Percentiles rank a stretch among this genome's conserved stretches.
These are phyloP conservation scores for Phanerochaete carnosa DNA, from an alignment of 768 basidiomycete species.

Conservation along the genomic window DNA sequence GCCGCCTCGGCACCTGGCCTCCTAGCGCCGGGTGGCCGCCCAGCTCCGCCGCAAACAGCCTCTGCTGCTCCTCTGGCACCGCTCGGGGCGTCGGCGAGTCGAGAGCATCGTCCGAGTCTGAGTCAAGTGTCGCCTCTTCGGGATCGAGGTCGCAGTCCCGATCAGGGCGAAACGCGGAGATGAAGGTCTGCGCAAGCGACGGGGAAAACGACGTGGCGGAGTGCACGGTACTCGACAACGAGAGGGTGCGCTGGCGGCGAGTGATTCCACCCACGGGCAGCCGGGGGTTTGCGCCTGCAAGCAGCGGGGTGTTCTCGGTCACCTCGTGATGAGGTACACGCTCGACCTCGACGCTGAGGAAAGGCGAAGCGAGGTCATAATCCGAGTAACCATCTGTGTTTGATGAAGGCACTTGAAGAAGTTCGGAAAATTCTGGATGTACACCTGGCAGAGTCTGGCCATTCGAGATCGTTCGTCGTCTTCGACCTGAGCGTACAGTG, in stretches of 20 bases:
- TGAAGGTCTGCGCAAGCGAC: constrained; percentile 64
- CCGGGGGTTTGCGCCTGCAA: constrained; percentile 23
- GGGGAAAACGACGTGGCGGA: constrained; percentile 51
- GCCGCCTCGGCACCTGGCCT: constrained; percentile 8
- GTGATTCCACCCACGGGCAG: constrained; percentile 15
- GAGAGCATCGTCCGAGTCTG: constrained; percentile 16
- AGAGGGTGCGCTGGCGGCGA: constrained; percentile 50
- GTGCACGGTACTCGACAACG: constrained; percentile 49
- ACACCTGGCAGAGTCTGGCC: not conserved
- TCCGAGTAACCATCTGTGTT: constrained; percentile 34
- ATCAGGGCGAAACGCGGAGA: constrained; percentile 64
- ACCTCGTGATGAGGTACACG: constrained; percentile 14
- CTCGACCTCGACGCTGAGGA: constrained; percentile 11
- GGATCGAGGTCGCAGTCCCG: constrained; percentile 39
- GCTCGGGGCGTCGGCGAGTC: constrained; percentile 2
- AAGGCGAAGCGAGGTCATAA: constrained; percentile 22
- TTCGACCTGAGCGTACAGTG: constrained; percentile 27
- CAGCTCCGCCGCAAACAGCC: constrained; percentile 5
- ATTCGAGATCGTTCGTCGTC: constrained; percentile 25
- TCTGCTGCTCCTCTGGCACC: constrained; percentile 3
- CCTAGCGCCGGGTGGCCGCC: constrained; percentile 6
- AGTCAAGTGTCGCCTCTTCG: constrained; percentile 26
- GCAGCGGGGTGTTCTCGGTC: constrained; percentile 48
- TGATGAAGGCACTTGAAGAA: constrained; percentile 25
- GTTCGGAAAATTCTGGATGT: constrained; percentile 22